Percentiles rank a stretch among this genome's conserved stretches.
phyloP scores from a whole-genome alignment of 805 yeast species.

The Starmerella bombi region DNA sequence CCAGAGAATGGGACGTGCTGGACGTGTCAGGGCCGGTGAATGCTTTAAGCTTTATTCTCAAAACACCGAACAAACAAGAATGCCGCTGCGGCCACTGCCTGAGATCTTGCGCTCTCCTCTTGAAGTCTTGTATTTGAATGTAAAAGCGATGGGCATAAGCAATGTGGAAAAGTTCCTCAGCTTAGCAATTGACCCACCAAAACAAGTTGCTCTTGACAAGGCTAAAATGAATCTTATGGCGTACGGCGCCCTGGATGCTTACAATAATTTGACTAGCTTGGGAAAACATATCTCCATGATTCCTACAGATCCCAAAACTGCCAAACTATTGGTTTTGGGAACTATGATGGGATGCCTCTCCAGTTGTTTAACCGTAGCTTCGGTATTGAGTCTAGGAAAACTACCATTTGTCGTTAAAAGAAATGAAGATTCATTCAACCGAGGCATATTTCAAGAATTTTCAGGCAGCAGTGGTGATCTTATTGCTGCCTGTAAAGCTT shows the following conservation, averaged over 20 bases:
- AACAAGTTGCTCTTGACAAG: constrained; percentile 35
- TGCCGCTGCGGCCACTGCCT: constrained; percentile 69
- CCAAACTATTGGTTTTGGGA: constrained; percentile 67
- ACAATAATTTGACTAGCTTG: constrained; percentile 48
- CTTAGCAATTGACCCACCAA: constrained; percentile 75
- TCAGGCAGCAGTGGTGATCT: constrained; percentile 56
- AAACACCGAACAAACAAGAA: constrained; percentile 39
- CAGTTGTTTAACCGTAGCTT: constrained; percentile 63
- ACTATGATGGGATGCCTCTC: constrained; percentile 75
- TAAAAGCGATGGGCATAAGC: constrained; percentile 75
- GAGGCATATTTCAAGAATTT: constrained; percentile 13
- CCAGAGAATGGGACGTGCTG: constrained; percentile 97
- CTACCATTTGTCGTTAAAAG: constrained; percentile 51
- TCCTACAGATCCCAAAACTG: constrained; percentile 75
- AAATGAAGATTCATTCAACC: constrained; percentile 37
- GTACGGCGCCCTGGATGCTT: constrained; percentile 54
- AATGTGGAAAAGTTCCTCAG: constrained; percentile 57
- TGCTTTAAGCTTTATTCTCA: constrained; percentile 71
- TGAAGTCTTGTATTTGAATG: constrained; percentile 69
- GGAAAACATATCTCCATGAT: constrained; percentile 69
- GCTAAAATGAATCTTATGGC: constrained; percentile 45
- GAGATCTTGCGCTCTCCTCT: constrained; percentile 76
- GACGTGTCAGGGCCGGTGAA: constrained; percentile 73
- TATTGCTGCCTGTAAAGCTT: constrained; percentile 50
- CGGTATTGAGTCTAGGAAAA: constrained; percentile 53